Evolutionary conservation across 257 asterid genomes (phyloP).

Genomic region (Ocimum tenuiflorum): DNA sequence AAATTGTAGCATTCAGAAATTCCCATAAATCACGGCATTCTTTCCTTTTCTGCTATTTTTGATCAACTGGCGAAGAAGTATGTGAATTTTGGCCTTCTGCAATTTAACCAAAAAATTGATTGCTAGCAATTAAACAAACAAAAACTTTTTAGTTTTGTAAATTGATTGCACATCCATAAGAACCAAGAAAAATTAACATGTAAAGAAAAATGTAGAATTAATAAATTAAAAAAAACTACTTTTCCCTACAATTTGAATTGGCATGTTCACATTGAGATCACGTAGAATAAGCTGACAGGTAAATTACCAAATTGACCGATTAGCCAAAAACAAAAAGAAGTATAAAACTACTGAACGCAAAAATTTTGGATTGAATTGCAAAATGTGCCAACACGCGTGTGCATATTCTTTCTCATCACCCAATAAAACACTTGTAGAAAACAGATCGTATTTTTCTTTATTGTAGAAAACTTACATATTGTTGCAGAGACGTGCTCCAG

Average conservation of each 20-base stretch:
- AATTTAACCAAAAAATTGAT: background rate
- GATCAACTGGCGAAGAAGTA: background rate
- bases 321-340: too few relatives aligned
- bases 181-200: too few relatives aligned
- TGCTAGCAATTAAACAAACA: background rate
- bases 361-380: background rate
- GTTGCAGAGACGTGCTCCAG: slow-evolving; percentile 90
- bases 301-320: background rate
- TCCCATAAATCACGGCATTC: background rate
- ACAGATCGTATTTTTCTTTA: background rate
- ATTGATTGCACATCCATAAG: too few relatives aligned
- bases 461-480: slow-evolving; percentile 66
- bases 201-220: too few relatives aligned
- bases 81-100: background rate
- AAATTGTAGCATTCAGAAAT: background rate
- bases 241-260: background rate
- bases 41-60: background rate
- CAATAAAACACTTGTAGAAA: background rate
- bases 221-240: too few relatives aligned
- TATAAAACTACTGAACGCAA: background rate
- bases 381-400: background rate
- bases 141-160: background rate
- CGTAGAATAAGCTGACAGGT: background rate
- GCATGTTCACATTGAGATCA: background rate
- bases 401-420: background rate